Conservation (phyloP, 2,329 filamentous ascomycete species). For the Berkeleyomyces basicola region DNA sequence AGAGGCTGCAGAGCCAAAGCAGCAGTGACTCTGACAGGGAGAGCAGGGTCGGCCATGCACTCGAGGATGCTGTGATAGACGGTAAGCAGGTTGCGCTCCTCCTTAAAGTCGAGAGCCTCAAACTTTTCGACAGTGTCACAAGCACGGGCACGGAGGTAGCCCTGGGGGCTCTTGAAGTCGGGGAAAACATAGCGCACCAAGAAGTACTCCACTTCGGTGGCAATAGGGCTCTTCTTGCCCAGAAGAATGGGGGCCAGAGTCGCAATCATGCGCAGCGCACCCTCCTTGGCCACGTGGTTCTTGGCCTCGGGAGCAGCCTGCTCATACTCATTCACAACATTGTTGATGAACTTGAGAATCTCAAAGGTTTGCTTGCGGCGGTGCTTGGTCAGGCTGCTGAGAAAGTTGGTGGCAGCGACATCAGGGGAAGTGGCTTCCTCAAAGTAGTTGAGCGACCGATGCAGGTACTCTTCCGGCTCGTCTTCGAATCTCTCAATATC, state of each 20-base stretch:
- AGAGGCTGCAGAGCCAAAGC: conserved; percentile 87
- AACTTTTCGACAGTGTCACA: conserved; percentile 98
- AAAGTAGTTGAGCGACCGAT: conserved; percentile 94
- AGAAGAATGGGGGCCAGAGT: conserved; percentile 86
- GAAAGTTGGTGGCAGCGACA: conserved; percentile 89
- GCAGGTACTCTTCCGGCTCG: conserved; percentile 90
- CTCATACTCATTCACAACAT: conserved; percentile 87
- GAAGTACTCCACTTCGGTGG: conserved; percentile 95
- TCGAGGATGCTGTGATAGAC: conserved; percentile 96
- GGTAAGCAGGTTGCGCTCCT: conserved; percentile 82
- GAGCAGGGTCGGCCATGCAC: conserved; percentile 85
- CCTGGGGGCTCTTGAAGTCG: conserved; percentile 83
- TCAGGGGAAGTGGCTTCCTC: conserved; percentile 93
- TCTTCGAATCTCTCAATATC: conserved; percentile 88
- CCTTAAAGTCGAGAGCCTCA: conserved; percentile 91
- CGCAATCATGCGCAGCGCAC: conserved; percentile 90
- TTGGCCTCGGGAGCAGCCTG: conserved; percentile 70
- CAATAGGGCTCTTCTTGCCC: conserved; percentile 95
- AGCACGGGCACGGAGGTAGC: conserved; percentile 82
- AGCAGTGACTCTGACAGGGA: conserved; percentile 87
- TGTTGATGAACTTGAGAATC: conserved; percentile 87
- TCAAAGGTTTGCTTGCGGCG: conserved; percentile 92
- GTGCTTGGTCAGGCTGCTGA: conserved; percentile 85
- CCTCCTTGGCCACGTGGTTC: conserved; percentile 89
- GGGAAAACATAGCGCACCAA: conserved; percentile 96